Conservation (phyloP, 2,329 filamentous ascomycete genomes). For the Neofusicoccum sp. region DNA sequence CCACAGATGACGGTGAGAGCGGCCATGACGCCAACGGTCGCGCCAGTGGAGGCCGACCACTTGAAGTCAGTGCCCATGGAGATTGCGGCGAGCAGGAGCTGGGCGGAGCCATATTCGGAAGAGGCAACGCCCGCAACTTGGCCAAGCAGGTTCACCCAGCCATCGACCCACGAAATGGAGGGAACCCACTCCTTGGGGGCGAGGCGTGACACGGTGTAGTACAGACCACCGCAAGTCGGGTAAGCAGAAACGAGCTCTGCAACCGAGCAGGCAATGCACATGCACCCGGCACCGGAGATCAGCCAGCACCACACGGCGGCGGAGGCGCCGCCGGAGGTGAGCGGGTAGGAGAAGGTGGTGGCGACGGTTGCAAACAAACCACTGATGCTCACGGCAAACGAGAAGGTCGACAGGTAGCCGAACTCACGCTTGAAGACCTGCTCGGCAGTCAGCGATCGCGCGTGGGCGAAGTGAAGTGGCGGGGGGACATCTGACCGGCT, state of each 20-base stretch:
- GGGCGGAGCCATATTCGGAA: slow-evolving; percentile 57
- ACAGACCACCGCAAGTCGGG: slow-evolving; percentile 56
- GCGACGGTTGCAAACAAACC: slow-evolving; percentile 57
- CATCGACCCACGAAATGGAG: slow-evolving; percentile 47
- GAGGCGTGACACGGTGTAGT: slow-evolving; percentile 57
- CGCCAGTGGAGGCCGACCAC: slow-evolving; percentile 47
- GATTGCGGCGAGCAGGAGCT: slow-evolving; percentile 57
- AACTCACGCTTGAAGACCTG: slow-evolving; percentile 61
- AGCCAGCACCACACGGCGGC: slow-evolving; percentile 60
- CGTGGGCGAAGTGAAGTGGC: neutral
- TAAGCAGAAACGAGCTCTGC: slow-evolving; percentile 59
- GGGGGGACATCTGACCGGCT: neutral
- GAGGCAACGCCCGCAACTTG: slow-evolving; percentile 56
- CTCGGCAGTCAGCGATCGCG: neutral
- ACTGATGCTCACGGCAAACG: slow-evolving; percentile 58
- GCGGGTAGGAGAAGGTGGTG: slow-evolving; percentile 56
- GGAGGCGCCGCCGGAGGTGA: slow-evolving; percentile 54
- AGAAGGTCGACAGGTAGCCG: slow-evolving; percentile 58
- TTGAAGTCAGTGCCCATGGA: slow-evolving; percentile 50
- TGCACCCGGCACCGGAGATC: slow-evolving; percentile 55
- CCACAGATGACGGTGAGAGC: slow-evolving; percentile 53
- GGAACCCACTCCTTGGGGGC: slow-evolving; percentile 50
- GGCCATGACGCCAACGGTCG: slow-evolving; percentile 57
- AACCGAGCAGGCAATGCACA: slow-evolving; percentile 56
- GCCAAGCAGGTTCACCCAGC: slow-evolving; percentile 54